Evolutionary conservation across 495 filamentous ascomycete genomes (phyloP).

Genomic region (Daldinia childiae): DNA sequence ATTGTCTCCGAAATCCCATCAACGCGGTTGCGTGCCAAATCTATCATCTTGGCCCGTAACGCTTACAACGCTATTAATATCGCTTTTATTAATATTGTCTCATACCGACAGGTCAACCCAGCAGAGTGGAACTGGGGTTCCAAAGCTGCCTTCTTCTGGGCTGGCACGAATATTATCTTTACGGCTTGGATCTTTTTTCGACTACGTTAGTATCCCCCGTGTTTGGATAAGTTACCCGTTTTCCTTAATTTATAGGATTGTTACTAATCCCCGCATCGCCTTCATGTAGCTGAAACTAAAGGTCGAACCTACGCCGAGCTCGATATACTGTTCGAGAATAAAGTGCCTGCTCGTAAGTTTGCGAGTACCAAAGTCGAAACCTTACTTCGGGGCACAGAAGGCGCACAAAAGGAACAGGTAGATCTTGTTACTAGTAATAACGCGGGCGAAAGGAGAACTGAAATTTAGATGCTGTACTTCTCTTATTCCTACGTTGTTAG

Average conservation of each 20-base stretch:
- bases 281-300: slow-evolving; percentile 55
- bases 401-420: slow-evolving; percentile 45
- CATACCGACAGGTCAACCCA: slow-evolving; percentile 60
- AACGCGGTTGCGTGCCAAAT: slow-evolving; percentile 62
- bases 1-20: slow-evolving; percentile 68
- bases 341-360: slow-evolving; percentile 60
- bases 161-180: slow-evolving; percentile 58
- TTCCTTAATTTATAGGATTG: neutral
- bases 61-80: slow-evolving; percentile 61
- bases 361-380: slow-evolving; percentile 46
- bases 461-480: neutral
- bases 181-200: slow-evolving; percentile 53
- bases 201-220: slow-evolving; percentile 48
- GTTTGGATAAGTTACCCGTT: neutral
- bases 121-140: slow-evolving; percentile 63
- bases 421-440: slow-evolving; percentile 25
- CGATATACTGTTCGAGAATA: slow-evolving; percentile 66
- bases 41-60: slow-evolving; percentile 65
- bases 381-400: slow-evolving; percentile 41
- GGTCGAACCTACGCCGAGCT: slow-evolving; percentile 63
- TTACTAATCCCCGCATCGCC: neutral
- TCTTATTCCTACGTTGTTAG: neutral
- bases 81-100: slow-evolving; percentile 55
- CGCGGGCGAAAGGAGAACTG: neutral
- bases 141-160: slow-evolving; percentile 66